A percentile compares a stretch with the other conserved stretches of the same genome.
Evolutionary conservation across 2,329 filamentous ascomycete species (phyloP).

Genomic region (Dactylonectria macrodidyma): DNA sequence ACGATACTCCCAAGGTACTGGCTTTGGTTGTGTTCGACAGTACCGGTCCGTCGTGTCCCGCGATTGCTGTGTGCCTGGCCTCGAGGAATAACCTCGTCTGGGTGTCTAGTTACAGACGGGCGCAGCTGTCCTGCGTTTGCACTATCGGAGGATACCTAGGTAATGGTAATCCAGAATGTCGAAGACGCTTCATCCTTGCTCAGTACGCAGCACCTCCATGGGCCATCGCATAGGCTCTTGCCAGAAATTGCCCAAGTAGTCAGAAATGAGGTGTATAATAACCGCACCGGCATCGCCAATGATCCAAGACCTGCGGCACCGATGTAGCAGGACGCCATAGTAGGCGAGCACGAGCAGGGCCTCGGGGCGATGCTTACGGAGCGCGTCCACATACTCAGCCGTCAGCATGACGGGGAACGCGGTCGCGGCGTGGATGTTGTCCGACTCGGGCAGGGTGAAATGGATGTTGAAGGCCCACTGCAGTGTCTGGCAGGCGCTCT

Average conservation of each 20-base stretch:
- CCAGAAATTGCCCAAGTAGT: conserved; percentile 53
- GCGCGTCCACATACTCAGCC: conserved; percentile 52
- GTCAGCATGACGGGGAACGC: conserved; percentile 52
- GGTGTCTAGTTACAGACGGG: background rate
- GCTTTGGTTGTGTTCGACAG: background rate
- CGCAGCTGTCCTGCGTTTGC: background rate
- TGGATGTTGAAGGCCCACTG: conserved; percentile 55
- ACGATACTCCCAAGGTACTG: background rate
- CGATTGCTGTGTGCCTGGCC: background rate
- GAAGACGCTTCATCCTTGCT: conserved; percentile 40
- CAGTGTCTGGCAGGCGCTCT: conserved; percentile 47
- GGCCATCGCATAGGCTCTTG: conserved; percentile 53
- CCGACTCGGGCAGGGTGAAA: conserved; percentile 40
- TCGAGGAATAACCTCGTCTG: background rate
- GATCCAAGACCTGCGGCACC: conserved; percentile 57
- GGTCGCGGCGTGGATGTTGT: conserved; percentile 50
- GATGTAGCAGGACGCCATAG: conserved; percentile 64
- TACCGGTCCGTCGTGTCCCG: background rate
- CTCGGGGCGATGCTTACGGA: conserved; percentile 56
- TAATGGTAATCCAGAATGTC: background rate
- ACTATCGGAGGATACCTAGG: background rate
- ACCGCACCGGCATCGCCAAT: conserved; percentile 53
- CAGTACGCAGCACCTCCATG: conserved; percentile 47
- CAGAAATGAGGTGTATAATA: conserved; percentile 51
- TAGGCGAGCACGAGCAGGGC: conserved; percentile 64